These are phyloP conservation scores for Blastobotrys arbuscula DNA, from an alignment of 1,139 yeast genomes.

Conservation along the genomic window DNA sequence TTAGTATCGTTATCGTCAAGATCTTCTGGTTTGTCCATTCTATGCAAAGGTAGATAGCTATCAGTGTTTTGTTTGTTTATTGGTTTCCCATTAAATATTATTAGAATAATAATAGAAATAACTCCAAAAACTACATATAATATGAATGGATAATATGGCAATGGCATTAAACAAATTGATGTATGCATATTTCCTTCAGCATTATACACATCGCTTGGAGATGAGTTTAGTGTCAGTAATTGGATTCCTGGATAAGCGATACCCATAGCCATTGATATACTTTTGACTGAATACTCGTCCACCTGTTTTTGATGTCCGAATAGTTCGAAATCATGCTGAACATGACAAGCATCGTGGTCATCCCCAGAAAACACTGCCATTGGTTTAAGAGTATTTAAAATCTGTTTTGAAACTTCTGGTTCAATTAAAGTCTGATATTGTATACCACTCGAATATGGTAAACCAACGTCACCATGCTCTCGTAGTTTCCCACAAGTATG, in stretches of 20 bases:
- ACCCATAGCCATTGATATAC: constrained; percentile 92
- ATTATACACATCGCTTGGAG: constrained; percentile 21
- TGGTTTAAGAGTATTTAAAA: constrained; percentile 58
- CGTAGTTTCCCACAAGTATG: constrained; percentile 64
- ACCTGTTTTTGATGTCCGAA: constrained; percentile 37
- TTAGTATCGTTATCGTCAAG: background rate
- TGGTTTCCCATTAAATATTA: background rate
- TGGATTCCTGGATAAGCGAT: constrained; percentile 80
- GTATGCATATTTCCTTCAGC: constrained; percentile 33
- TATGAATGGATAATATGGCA: constrained; percentile 50
- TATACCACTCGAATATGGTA: constrained; percentile 57
- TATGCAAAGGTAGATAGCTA: constrained; percentile 6
- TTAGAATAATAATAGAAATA: constrained; percentile 14
- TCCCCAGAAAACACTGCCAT: constrained; percentile 79
- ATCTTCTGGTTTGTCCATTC: background rate
- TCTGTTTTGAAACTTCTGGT: constrained; percentile 48
- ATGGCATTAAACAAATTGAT: constrained; percentile 64
- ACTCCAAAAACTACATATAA: constrained; percentile 26
- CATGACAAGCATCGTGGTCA: constrained; percentile 92
- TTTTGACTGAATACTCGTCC: constrained; percentile 80
- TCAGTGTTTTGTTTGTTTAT: background rate
- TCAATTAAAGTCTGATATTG: constrained; percentile 77
- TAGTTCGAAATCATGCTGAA: constrained; percentile 47
- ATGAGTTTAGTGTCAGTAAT: constrained; percentile 50
- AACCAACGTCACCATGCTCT: constrained; percentile 50